These are phyloP conservation scores for Coemansia furcata DNA, from an alignment of 192 early-diverging fungal genomes.

Conservation along the genomic window DNA sequence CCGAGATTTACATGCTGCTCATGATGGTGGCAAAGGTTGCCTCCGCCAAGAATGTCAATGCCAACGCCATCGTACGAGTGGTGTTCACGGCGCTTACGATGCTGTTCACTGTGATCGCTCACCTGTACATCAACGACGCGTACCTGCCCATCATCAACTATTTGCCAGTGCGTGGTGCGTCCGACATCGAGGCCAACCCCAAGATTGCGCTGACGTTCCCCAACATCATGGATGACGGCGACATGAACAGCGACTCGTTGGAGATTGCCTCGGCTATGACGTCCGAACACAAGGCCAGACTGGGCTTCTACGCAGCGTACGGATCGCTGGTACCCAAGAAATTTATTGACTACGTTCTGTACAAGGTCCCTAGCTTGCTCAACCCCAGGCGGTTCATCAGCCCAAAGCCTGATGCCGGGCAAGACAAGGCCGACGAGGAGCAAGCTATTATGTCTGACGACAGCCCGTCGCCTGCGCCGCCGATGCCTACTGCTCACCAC, in stretches of 20 bases:
- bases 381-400: not conserved
- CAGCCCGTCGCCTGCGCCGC: not conserved
- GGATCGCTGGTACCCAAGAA: constrained; percentile 37
- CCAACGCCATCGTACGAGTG: constrained; percentile 51
- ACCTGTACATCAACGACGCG: constrained; percentile 60
- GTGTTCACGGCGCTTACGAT: constrained; percentile 51
- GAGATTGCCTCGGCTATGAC: constrained; percentile 11
- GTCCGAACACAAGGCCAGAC: constrained; percentile 22
- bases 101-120: constrained; percentile 54
- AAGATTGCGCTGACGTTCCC: constrained; percentile 32
- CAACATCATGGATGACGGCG: constrained; percentile 23
- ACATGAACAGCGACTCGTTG: constrained; percentile 7
- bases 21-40: constrained; percentile 64
- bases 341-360: constrained; percentile 39
- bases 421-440: constrained; percentile 6
- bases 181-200: constrained; percentile 46
- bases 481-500: constrained; percentile 37
- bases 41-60: constrained; percentile 18
- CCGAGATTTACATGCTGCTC: constrained; percentile 73
- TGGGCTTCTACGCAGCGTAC: constrained; percentile 35
- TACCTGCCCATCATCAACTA: constrained; percentile 61
- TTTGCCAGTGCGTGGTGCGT: constrained; percentile 50
- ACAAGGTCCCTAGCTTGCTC: constrained; percentile 30
- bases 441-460: not conserved
- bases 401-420: not conserved